Conservation (phyloP, 73 alveolate genomes). For the Paramecium biaurelia region DNA sequence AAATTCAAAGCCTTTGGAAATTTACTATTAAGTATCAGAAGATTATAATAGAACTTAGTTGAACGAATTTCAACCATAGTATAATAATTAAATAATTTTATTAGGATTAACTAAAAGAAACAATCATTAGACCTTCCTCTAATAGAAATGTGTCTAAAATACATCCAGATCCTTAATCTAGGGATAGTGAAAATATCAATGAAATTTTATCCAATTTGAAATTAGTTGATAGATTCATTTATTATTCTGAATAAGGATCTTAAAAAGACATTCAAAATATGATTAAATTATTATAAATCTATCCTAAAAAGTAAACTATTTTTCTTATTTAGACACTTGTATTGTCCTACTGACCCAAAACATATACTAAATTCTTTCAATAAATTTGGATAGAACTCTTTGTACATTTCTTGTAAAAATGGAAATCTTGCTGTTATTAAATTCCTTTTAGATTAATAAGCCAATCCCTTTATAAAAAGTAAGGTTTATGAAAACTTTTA, state of each 20-base stretch:
- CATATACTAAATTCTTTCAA: slow-evolving; percentile 3
- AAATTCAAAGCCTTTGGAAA: slow-evolving; percentile 26
- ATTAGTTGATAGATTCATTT: slow-evolving; percentile 12
- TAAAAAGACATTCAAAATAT: not conserved
- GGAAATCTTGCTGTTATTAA: slow-evolving; percentile 2
- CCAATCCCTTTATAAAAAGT: not conserved
- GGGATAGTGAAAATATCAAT: not conserved
- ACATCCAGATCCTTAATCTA: not conserved
- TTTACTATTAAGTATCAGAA: not conserved
- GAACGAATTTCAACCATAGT: not conserved
- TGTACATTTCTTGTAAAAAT: slow-evolving; percentile 4
- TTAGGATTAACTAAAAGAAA: not conserved
- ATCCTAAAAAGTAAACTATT: slow-evolving; percentile 18
- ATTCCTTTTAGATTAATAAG: not conserved
- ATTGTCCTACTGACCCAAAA: not conserved
- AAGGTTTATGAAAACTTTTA: not conserved
- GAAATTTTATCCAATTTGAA: not conserved
- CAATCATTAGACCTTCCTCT: not conserved
- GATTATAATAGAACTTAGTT: not conserved
- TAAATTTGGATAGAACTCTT: slow-evolving; percentile 17
- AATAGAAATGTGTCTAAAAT: not conserved
- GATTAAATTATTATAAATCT: not conserved
- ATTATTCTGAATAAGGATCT: not conserved
- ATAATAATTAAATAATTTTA: not conserved
- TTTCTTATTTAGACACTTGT: not conserved